Percentiles rank a stretch among this genome's conserved stretches.
Conservation (phyloP, 345 rosid genomes). For the Toxicodendron radicans region DNA sequence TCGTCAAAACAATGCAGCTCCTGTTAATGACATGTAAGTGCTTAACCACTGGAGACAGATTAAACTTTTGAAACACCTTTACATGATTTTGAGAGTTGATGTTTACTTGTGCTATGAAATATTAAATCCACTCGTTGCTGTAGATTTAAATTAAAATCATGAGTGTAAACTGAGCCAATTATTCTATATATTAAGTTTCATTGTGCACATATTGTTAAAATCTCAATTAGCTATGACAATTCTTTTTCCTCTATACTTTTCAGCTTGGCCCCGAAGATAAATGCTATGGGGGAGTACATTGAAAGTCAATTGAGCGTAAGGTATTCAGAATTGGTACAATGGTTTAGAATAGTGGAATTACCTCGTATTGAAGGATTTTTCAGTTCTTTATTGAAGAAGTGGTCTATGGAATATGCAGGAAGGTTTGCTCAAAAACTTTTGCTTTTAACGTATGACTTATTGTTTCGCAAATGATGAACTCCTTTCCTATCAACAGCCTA, state of each 20-base stretch:
- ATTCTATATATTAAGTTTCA: background rate
- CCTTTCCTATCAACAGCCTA: background rate
- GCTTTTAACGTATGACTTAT: constrained; percentile 11
- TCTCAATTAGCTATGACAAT: constrained; percentile 11
- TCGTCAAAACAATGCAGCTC: constrained; percentile 46
- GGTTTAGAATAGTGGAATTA: constrained; percentile 61
- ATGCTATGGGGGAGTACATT: constrained; percentile 38
- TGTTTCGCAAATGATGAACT: constrained; percentile 3
- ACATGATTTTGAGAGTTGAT: background rate
- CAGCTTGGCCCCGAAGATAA: constrained; percentile 51
- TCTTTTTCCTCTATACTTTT: constrained; percentile 19
- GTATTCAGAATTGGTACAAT: constrained; percentile 46
- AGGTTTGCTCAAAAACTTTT: constrained; percentile 45
- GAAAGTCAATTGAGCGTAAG: constrained; percentile 46
- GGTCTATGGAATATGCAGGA: constrained; percentile 75
- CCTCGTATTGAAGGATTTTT: constrained; percentile 59
- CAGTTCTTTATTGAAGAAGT: constrained; percentile 61
- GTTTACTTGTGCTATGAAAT: background rate
- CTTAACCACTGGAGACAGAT: constrained; percentile 4
- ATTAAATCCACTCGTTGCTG: background rate
- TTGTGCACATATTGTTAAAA: background rate
- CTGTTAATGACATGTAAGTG: constrained; percentile 54
- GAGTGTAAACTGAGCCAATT: background rate
- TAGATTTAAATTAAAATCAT: background rate
- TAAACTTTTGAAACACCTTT: background rate